A percentile compares a stretch with the other conserved stretches of the same genome.
phyloP scores from a whole-genome alignment of 495 filamentous ascomycete genomes.

The Penicillium coffeae region DNA sequence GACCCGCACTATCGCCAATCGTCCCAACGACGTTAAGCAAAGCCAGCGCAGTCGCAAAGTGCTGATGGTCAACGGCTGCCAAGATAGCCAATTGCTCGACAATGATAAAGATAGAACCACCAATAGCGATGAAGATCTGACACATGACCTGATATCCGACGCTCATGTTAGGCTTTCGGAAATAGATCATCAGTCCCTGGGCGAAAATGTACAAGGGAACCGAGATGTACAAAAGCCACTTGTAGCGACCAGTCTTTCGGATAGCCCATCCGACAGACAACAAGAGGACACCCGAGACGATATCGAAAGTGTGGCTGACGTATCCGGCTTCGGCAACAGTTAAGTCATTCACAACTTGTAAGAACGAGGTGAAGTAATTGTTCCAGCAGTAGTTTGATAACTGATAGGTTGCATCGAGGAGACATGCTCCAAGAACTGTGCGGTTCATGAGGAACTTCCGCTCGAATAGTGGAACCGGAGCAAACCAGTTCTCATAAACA shows the following conservation, averaged over 20 bases:
- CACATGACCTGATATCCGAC: conserved; percentile 68
- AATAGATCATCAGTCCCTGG: conserved; percentile 56
- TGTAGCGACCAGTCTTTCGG: conserved; percentile 50
- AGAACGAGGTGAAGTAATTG: conserved; percentile 56
- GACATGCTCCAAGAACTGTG: conserved; percentile 55
- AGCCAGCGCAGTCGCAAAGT: conserved; percentile 61
- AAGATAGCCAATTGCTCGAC: conserved; percentile 60
- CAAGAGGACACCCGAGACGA: conserved; percentile 39
- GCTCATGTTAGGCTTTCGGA: conserved; percentile 51
- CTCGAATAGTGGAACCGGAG: conserved; percentile 50
- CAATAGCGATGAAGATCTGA: conserved; percentile 67
- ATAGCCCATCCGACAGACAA: conserved; percentile 48
- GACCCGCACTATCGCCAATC: conserved; percentile 61
- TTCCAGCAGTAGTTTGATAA: conserved; percentile 44
- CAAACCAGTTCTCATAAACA: conserved; percentile 50
- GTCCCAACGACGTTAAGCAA: conserved; percentile 54
- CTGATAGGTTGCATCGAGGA: conserved; percentile 48
- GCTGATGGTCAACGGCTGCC: conserved; percentile 57
- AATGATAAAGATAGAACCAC: conserved; percentile 56
- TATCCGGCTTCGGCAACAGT: conserved; percentile 49
- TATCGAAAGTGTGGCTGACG: conserved; percentile 44
- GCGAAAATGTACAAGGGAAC: conserved; percentile 54
- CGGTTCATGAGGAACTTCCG: conserved; percentile 39
- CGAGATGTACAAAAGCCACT: conserved; percentile 49
- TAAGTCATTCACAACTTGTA: conserved; percentile 62